phyloP scores from a whole-genome alignment of 2,329 filamentous ascomycete genomes.

The Aspergillus persii region DNA sequence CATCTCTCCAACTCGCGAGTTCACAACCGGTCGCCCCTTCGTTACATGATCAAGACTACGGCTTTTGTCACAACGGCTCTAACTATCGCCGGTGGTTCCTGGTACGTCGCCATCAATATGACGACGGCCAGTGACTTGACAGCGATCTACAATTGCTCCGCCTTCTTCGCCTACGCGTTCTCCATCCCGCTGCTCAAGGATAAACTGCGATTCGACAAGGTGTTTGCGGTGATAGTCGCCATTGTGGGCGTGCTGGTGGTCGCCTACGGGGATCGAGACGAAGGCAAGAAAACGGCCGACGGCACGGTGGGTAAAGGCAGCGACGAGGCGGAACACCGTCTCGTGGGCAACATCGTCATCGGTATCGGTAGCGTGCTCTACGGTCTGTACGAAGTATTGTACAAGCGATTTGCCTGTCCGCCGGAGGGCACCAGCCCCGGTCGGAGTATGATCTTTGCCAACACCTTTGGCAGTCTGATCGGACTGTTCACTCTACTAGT shows the following conservation, averaged over 20 bases:
- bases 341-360: slow-evolving; percentile 87
- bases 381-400: slow-evolving; percentile 94
- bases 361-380: slow-evolving; percentile 88
- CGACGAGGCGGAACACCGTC: slow-evolving; percentile 63
- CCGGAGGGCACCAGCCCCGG: slow-evolving; percentile 80
- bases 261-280: slow-evolving; percentile 77
- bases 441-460: slow-evolving; percentile 96
- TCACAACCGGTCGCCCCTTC: slow-evolving; percentile 51
- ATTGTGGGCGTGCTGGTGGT: slow-evolving; percentile 91
- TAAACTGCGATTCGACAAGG: slow-evolving; percentile 78
- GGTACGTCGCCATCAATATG: slow-evolving; percentile 93
- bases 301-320: slow-evolving; percentile 39
- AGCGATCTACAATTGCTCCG: slow-evolving; percentile 98
- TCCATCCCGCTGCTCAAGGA: slow-evolving; percentile 87
- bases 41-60: slow-evolving; percentile 77
- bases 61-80: slow-evolving; percentile 79
- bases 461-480: slow-evolving; percentile 84
- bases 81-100: slow-evolving; percentile 86
- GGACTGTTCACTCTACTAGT: slow-evolving; percentile 81
- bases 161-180: slow-evolving; percentile 98
- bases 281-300: slow-evolving; percentile 44
- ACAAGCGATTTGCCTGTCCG: slow-evolving; percentile 90
- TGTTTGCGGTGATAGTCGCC: slow-evolving; percentile 79
- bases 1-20: slow-evolving; percentile 51
- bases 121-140: slow-evolving; percentile 92